A percentile compares a stretch with the other conserved stretches of the same genome.
These are phyloP conservation scores for Macrolepiota fuliginosa DNA, from an alignment of 768 basidiomycete species.

Conservation along the genomic window DNA sequence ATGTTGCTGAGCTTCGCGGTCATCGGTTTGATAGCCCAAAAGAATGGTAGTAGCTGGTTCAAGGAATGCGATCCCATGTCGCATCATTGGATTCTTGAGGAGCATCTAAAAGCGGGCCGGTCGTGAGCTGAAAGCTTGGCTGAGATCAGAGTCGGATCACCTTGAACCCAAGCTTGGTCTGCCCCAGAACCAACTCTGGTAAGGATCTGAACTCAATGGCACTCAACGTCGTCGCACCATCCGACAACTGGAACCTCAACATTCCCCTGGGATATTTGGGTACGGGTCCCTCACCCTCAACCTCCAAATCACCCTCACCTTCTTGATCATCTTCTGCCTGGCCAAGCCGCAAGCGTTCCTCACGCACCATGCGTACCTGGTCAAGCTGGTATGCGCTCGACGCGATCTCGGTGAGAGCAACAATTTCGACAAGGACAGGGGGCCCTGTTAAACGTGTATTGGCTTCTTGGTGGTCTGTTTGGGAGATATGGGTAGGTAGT, in stretches of 20 bases:
- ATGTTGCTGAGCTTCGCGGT: conserved; percentile 58
- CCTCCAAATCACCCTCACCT: conserved; percentile 53
- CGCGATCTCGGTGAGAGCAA: conserved; percentile 79
- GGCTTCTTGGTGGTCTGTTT: conserved; percentile 26
- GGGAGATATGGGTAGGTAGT: conserved; percentile 45
- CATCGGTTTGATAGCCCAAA: conserved; percentile 60
- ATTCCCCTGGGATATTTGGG: conserved; percentile 83
- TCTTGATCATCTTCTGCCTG: conserved; percentile 31
- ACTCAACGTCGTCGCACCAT: conserved; percentile 65
- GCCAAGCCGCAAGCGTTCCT: conserved; percentile 60
- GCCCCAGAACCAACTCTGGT: conserved; percentile 64
- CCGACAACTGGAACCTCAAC: conserved; percentile 72
- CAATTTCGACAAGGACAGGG: conserved; percentile 74
- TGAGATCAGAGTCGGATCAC: conserved; percentile 30
- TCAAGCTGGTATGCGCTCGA: conserved; percentile 79
- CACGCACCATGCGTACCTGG: conserved; percentile 61
- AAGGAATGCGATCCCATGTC: conserved; percentile 73
- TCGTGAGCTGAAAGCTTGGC: not conserved
- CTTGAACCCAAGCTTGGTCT: conserved; percentile 82
- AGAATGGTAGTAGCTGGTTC: conserved; percentile 64
- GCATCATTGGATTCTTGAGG: conserved; percentile 65
- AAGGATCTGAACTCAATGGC: conserved; percentile 80
- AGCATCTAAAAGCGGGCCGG: conserved; percentile 47
- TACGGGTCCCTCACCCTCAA: conserved; percentile 69
- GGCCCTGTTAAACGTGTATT: conserved; percentile 30